Evolutionary conservation across 1,284 basidiomycete genomes (phyloP).

Genomic region (Cutaneotrichosporon daszewskae): DNA sequence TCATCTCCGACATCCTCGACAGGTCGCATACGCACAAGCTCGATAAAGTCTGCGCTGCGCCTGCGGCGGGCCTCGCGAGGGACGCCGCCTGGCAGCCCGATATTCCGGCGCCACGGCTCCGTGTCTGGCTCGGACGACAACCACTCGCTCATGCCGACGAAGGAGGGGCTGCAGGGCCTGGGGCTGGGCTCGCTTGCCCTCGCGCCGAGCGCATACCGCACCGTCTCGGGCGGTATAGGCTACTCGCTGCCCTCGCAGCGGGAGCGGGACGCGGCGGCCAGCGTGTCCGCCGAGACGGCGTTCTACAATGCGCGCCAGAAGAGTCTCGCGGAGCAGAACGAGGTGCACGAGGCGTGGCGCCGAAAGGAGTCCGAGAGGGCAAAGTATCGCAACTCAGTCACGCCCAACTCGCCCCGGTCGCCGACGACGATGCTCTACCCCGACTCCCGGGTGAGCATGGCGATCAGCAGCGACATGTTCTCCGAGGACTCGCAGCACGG

Average conservation of each 20-base stretch:
- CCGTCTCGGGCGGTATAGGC: slow-evolving; percentile 14
- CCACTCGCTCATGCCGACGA: slow-evolving; percentile 1
- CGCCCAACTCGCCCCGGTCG: no score
- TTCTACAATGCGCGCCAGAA: slow-evolving; percentile 23
- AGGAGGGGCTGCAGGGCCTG: slow-evolving; percentile 10
- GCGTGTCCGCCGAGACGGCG: slow-evolving; percentile 22
- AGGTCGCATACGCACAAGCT: no score
- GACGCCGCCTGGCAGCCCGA: slow-evolving; percentile 4
- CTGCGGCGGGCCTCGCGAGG: slow-evolving; percentile 1
- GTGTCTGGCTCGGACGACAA: not conserved
- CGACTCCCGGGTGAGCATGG: slow-evolving; percentile 1
- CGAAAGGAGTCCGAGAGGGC: slow-evolving; percentile 10
- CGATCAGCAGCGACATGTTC: not conserved
- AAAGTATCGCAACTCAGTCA: no score
- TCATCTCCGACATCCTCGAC: no score
- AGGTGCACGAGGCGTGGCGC: slow-evolving; percentile 30
- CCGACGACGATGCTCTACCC: not conserved
- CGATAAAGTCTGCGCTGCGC: no score
- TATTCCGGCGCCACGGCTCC: not conserved
- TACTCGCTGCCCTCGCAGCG: slow-evolving; percentile 12
- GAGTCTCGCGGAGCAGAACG: slow-evolving; percentile 22
- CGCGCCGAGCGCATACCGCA: slow-evolving; percentile 13
- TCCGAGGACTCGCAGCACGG: slow-evolving; percentile 3
- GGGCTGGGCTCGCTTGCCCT: slow-evolving; percentile 5
- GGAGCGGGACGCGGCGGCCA: slow-evolving; percentile 16